Evolutionary conservation across 2,329 filamentous ascomycete genomes (phyloP).

Genomic region (Hymenoscyphus linearis): DNA sequence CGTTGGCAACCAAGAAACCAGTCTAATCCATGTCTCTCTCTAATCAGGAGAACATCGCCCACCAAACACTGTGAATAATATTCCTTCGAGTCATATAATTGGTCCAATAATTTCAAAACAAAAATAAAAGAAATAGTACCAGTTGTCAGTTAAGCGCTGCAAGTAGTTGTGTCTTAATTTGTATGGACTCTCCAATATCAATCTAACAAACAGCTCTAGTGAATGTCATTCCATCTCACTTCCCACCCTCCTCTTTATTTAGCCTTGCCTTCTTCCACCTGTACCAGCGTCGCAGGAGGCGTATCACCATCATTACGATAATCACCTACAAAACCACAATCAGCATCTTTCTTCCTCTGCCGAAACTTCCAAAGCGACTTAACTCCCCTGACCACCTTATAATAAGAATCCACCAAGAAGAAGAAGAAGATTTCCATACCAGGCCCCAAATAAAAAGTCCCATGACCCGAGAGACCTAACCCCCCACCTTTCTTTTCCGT

Average conservation of each 20-base stretch:
- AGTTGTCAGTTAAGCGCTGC: no score
- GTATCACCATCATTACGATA: background rate
- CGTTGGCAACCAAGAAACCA: background rate
- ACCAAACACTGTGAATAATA: no score
- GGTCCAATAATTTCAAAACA: no score
- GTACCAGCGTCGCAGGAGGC: background rate
- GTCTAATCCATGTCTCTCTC: background rate
- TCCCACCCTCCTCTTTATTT: no score
- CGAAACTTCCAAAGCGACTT: background rate
- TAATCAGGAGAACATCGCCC: no score
- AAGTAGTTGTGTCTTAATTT: no score
- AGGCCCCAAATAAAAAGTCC: constrained; percentile 16
- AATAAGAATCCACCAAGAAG: background rate
- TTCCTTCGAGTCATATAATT: no score
- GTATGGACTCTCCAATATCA: no score
- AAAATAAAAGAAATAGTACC: no score
- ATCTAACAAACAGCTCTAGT: no score
- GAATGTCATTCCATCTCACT: no score
- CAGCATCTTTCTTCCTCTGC: background rate
- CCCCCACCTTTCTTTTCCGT: constrained; percentile 30
- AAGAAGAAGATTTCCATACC: background rate
- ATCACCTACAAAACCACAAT: background rate
- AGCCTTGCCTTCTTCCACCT: background rate
- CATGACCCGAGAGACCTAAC: constrained; percentile 27
- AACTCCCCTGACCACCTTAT: background rate